phyloP scores from a whole-genome alignment of 257 asterid species.

The Solanum chiquidenum region DNA sequence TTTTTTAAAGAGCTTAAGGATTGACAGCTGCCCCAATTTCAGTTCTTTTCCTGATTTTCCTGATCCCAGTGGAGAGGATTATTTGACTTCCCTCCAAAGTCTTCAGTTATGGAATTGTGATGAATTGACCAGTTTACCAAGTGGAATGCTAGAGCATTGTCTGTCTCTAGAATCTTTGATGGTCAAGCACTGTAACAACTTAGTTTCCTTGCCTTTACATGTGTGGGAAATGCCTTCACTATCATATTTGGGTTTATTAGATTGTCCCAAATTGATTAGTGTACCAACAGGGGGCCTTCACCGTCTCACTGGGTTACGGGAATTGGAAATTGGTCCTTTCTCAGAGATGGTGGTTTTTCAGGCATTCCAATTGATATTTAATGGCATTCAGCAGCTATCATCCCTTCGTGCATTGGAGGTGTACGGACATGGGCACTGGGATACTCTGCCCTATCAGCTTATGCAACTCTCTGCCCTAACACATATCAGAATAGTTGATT shows the following conservation, averaged over 20 bases:
- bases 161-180: not conserved
- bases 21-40: not conserved
- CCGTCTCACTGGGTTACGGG: fast-evolving
- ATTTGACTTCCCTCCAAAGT: not conserved
- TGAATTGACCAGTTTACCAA: not conserved
- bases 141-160: not conserved
- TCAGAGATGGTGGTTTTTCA: too few species aligned
- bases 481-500: fast-evolving
- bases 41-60: not conserved
- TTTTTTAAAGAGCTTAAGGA: not conserved
- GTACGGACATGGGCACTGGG: too few species aligned
- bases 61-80: not conserved
- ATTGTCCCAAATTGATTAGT: too few species aligned
- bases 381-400: too few species aligned
- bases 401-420: too few species aligned
- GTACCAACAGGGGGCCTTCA: too few species aligned
- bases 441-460: too few species aligned
- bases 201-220: too few species aligned
- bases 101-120: not conserved
- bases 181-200: not conserved
- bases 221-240: too few species aligned
- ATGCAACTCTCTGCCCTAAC: too few species aligned
- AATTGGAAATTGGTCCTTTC: too few species aligned
- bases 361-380: too few species aligned
- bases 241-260: not conserved